A percentile compares a stretch with the other conserved stretches of the same genome.
phyloP scores from a whole-genome alignment of 768 basidiomycete genomes.

The Termitomyces titanicus region DNA sequence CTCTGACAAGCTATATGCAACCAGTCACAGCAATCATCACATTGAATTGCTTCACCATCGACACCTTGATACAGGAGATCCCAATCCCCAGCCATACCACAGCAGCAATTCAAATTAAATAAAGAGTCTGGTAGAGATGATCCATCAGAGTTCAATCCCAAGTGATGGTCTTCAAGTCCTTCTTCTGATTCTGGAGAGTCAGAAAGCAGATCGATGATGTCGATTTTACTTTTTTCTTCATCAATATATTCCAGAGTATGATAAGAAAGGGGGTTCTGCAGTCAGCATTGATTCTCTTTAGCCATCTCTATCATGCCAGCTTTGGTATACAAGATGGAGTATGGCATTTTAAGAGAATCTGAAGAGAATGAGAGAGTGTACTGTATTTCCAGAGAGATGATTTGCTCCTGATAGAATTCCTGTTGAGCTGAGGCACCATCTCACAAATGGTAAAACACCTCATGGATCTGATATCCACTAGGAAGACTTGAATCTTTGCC shows the following conservation, averaged over 20 bases:
- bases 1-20: conserved; percentile 20
- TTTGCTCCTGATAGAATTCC: conserved; percentile 10
- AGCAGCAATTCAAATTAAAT: conserved; percentile 1
- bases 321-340: conserved; percentile 1
- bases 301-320: too few relatives aligned
- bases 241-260: too few relatives aligned
- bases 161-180: too few relatives aligned
- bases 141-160: too few relatives aligned
- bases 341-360: background rate
- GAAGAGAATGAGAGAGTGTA: conserved; percentile 5
- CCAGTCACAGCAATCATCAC: conserved; percentile 15
- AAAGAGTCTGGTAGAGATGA: background rate
- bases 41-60: conserved; percentile 17
- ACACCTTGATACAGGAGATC: conserved; percentile 7
- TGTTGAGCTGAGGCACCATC: conserved; percentile 16
- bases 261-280: too few relatives aligned
- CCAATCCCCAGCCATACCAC: conserved; percentile 16
- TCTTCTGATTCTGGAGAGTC: too few relatives aligned
- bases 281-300: too few relatives aligned
- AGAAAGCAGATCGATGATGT: too few relatives aligned
- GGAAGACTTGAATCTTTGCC: background rate
- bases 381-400: background rate
- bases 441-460: background rate
- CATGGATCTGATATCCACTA: background rate
- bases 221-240: too few relatives aligned